Percentiles rank a stretch among this genome's conserved stretches.
Conservation (phyloP, 257 asterid genomes). For the Petrea volubilis region DNA sequence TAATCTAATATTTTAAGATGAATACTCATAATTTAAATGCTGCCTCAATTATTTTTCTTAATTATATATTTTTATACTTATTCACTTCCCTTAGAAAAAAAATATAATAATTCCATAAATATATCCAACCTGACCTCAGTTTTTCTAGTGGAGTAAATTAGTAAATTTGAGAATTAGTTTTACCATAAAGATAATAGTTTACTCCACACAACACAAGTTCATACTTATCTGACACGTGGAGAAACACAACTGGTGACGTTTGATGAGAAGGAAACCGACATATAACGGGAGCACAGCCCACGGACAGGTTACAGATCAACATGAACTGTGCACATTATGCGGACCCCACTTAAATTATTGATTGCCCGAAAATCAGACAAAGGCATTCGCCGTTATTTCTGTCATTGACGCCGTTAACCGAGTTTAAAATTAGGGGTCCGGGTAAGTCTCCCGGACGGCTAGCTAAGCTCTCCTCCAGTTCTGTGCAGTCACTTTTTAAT, state of each 20-base stretch:
- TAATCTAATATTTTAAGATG: too few relatives aligned
- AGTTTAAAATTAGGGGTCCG: not conserved
- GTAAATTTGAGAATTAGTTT: too few relatives aligned
- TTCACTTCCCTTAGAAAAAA: too few relatives aligned
- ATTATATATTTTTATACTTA: too few relatives aligned
- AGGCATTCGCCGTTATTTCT: conserved; percentile 10
- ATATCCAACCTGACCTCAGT: too few relatives aligned
- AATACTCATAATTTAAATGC: too few relatives aligned
- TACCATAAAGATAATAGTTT: too few relatives aligned
- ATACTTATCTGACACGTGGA: not conserved
- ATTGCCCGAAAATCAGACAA: not conserved
- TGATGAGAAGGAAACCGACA: not conserved
- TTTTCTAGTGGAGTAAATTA: too few relatives aligned
- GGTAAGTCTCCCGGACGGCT: not conserved
- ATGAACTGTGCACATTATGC: not conserved
- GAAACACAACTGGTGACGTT: not conserved
- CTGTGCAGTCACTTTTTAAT: not conserved
- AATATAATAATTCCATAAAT: too few relatives aligned
- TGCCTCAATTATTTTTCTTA: too few relatives aligned
- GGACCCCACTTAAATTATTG: not conserved
- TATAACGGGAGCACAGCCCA: conserved; percentile 14
- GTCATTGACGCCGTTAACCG: conserved; percentile 2
- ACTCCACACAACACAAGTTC: too few relatives aligned
- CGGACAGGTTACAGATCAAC: conserved; percentile 21
- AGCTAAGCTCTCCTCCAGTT: not conserved